Base-by-base conservation (phyloP, 1,139 yeast genomes). In the Candida tropicalis region DNA sequence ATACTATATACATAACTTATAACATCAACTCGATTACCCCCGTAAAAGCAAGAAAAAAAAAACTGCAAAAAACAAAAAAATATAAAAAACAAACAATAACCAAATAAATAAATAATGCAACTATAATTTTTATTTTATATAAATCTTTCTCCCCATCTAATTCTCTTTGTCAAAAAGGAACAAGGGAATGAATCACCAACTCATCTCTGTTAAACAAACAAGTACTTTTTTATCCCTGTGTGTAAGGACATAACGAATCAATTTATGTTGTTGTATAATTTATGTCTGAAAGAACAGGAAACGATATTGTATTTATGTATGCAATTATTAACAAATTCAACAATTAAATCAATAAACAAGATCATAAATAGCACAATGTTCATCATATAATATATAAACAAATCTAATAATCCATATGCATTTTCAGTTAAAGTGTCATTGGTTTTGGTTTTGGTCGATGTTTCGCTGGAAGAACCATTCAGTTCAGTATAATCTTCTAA, bases 251-350 rank as follows among this genome's bases (percentile, higher is more conserved):
- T 5, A 11, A 12, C 18, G 9, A 17, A 17, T 42, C 40, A 52
- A 32, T 52, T 52, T 18, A 52, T 52, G 41, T 52, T 52, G 36
- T 52, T 52, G 39, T 52, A 52, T 35, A 52, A 35, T 40, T 52
- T 47, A 41, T 51, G 51, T 39, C 44, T 51, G 24, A 46, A 42
- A 16, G 55, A 46, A 35, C 48, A 45, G 17, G 43, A 40, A 13
- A 52, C 44, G 23, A 52, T 51, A 25, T 51, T 48, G 12, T 50
- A 50, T 23, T 51, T 51, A 22, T 47, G 43, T 10, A 44, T 18
- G 38, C 52, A 47, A 25, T 45, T 37, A 34, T 51, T 40, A 5
- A 45, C 13, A 35, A 47, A 47, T 8, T 52, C 55, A 15, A 43
- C 34, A 7, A 45, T 15, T 15, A 47, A 37, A 33, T 48, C 52